These are phyloP conservation scores for Trichosporon sp. DNA, from an alignment of 1,284 basidiomycete genomes.

Conservation along the genomic window DNA sequence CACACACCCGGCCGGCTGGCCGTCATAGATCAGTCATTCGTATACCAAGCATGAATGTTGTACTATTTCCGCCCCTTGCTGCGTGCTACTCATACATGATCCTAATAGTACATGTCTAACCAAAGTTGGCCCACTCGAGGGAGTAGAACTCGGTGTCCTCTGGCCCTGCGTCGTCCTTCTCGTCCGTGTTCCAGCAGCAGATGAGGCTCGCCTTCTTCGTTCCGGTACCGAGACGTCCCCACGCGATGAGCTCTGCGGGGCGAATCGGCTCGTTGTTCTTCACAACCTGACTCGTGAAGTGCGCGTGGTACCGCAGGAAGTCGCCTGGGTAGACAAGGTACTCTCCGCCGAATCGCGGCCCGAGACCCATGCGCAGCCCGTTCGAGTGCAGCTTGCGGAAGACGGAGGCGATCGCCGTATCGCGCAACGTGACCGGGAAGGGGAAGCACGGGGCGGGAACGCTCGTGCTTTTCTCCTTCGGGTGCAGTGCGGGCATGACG, in stretches of 20 bases:
- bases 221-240: slow-evolving; percentile 90
- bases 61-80: not conserved
- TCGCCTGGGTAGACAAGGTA: slow-evolving; percentile 97
- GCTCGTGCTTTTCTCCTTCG: slow-evolving; percentile 9
- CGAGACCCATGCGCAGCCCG: slow-evolving; percentile 58
- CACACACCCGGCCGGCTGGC: not conserved
- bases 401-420: slow-evolving; percentile 30
- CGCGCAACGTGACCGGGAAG: slow-evolving; percentile 30
- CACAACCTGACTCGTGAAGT: slow-evolving; percentile 82
- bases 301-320: slow-evolving; percentile 91
- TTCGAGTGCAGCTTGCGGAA: slow-evolving; percentile 33
- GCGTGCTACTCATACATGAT: not conserved
- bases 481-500: slow-evolving; percentile 14
- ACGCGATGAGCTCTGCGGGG: slow-evolving; percentile 90
- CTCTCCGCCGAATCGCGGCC: slow-evolving; percentile 76
- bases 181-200: slow-evolving; percentile 72
- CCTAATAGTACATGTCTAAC: slow-evolving; percentile 49
- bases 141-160: slow-evolving; percentile 65
- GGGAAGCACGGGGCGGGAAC: slow-evolving; percentile 22
- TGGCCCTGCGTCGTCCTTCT: slow-evolving; percentile 10
- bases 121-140: slow-evolving; percentile 89
- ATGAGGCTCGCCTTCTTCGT: slow-evolving; percentile 95
- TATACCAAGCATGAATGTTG: slow-evolving; percentile 3
- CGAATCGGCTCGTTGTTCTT: slow-evolving; percentile 60
- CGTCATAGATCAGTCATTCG: not conserved